Evolutionary conservation across 169 alveolate genomes (phyloP).

Genomic region (Cryptosporidium meleagridis): DNA sequence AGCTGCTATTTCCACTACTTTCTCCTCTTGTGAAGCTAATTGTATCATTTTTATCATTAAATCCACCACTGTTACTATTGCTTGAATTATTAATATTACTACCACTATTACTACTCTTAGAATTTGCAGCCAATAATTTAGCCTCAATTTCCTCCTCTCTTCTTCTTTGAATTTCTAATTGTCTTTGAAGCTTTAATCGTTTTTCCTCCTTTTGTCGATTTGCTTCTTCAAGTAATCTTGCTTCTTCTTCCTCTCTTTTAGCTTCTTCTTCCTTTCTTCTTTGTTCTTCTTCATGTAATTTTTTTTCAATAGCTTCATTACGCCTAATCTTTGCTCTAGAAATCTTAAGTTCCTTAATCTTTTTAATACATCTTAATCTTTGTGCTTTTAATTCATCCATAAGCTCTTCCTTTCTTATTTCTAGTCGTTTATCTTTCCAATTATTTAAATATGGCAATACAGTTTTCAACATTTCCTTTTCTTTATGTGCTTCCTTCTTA

Average conservation of each 20-base stretch:
- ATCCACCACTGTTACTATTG: not conserved
- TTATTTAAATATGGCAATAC: slow-evolving; percentile 52
- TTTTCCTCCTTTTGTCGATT: slow-evolving; percentile 79
- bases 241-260: slow-evolving; percentile 53
- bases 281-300: slow-evolving; percentile 82
- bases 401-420: slow-evolving; percentile 50
- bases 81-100: not conserved
- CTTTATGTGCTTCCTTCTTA: slow-evolving; percentile 73
- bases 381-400: slow-evolving; percentile 34
- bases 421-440: slow-evolving; percentile 55
- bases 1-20: not conserved
- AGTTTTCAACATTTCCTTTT: slow-evolving; percentile 76
- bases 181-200: slow-evolving; percentile 78
- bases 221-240: slow-evolving; percentile 78
- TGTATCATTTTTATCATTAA: not conserved
- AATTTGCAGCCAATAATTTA: slow-evolving; percentile 44
- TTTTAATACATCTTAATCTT: slow-evolving; percentile 77
- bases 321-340: slow-evolving; percentile 85
- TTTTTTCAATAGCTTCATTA: slow-evolving; percentile 78
- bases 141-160: slow-evolving; percentile 80
- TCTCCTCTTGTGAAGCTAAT: slow-evolving; percentile 21
- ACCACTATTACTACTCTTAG: not conserved
- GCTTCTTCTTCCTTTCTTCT: slow-evolving; percentile 82
- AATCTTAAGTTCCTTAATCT: slow-evolving; percentile 82
- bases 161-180: slow-evolving; percentile 78